These are phyloP conservation scores for Cercophora sp. DNA, from an alignment of 495 filamentous ascomycete genomes.

Conservation along the genomic window DNA sequence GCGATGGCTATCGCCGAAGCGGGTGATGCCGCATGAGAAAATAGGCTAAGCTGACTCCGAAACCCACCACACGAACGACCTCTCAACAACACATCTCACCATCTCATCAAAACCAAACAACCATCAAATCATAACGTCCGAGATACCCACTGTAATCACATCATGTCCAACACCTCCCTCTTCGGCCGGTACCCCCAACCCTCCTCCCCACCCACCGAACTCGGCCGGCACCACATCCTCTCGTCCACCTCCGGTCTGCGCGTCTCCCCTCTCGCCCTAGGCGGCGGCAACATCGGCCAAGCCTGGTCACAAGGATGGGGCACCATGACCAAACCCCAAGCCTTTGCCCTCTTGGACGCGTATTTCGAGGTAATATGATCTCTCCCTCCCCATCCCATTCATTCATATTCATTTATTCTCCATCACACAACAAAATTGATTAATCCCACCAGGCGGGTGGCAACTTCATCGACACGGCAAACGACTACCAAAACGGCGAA, in stretches of 20 bases:
- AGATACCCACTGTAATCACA: neutral
- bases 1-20: no score
- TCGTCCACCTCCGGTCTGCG: slow-evolving; percentile 54
- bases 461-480: slow-evolving; percentile 77
- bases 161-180: neutral
- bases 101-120: neutral
- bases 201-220: slow-evolving; percentile 40
- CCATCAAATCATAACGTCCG: neutral
- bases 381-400: neutral
- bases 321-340: neutral
- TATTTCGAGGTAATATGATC: neutral
- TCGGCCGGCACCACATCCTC: slow-evolving; percentile 56
- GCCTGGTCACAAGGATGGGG: slow-evolving; percentile 14
- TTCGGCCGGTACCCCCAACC: no score
- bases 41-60: no score
- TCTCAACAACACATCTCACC: no score
- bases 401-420: neutral
- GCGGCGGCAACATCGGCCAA: slow-evolving; percentile 59
- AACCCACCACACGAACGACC: no score
- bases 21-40: no score
- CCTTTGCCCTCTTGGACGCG: slow-evolving; percentile 1
- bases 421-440: neutral
- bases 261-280: slow-evolving; percentile 58
- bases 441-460: slow-evolving; percentile 31
- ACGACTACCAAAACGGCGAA: slow-evolving; percentile 63